Conservation (phyloP, 257 asterid genomes). For the Salvia rosmarinus region DNA sequence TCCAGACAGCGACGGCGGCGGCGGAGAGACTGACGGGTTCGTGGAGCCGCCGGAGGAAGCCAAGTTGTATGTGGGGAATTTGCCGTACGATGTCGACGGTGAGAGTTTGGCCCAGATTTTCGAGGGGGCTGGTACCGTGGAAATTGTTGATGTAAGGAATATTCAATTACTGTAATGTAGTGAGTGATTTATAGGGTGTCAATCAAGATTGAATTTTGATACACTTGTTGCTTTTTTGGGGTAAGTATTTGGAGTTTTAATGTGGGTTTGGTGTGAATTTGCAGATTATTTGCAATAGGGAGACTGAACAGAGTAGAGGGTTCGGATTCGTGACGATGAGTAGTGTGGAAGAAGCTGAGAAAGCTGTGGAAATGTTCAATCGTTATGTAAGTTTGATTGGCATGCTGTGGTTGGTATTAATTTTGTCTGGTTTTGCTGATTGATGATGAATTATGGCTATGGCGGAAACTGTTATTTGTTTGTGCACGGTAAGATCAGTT, state of each 20-base stretch:
- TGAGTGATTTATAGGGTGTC: not conserved
- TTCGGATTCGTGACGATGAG: constrained; percentile 96
- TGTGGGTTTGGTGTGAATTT: constrained; percentile 30
- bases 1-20: constrained; percentile 22
- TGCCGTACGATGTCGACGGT: constrained; percentile 74
- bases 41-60: constrained; percentile 79
- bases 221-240: not conserved
- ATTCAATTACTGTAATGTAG: not conserved
- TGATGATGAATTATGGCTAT: not conserved
- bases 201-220: not conserved
- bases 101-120: constrained; percentile 70
- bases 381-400: constrained; percentile 64
- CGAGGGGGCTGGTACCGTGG: constrained; percentile 85
- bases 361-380: constrained; percentile 78
- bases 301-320: constrained; percentile 81
- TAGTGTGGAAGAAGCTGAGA: constrained; percentile 85
- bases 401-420: not conserved
- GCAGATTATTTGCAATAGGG: constrained; percentile 81
- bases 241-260: constrained; percentile 6
- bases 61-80: constrained; percentile 83
- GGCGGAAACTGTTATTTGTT: not conserved
- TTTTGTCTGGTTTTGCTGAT: not conserved
- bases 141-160: constrained; percentile 68
- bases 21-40: constrained; percentile 37
- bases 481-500: not conserved